Conservation (phyloP, 441 rosid species). For the Pelargonium myrrhifolium region DNA sequence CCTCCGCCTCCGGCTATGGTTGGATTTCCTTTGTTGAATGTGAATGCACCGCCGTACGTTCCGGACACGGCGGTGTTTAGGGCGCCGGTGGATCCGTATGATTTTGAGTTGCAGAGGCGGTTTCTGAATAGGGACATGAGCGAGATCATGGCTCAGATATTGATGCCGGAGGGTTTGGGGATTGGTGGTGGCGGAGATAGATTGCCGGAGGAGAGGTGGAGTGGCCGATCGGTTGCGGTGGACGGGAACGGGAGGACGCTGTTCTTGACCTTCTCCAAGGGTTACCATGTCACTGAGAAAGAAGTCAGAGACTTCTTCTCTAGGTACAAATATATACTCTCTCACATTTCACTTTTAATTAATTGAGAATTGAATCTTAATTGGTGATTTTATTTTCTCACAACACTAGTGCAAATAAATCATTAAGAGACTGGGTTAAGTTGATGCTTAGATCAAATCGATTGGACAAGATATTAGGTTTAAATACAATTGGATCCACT, state of each 20-base stretch:
- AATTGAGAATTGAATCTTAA: too few relatives aligned
- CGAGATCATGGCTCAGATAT: neutral
- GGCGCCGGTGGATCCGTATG: neutral
- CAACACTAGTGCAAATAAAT: too few relatives aligned
- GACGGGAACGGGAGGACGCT: neutral
- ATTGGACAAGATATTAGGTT: too few relatives aligned
- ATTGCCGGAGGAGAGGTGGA: neutral
- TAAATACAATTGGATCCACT: too few relatives aligned
- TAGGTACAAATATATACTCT: slow-evolving; percentile 1
- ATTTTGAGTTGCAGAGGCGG: neutral
- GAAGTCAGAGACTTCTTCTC: slow-evolving; percentile 11
- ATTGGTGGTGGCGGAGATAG: neutral
- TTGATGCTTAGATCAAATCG: too few relatives aligned
- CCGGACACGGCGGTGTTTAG: neutral
- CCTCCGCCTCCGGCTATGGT: neutral
- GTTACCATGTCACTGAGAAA: slow-evolving; percentile 8
- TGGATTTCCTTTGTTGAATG: neutral
- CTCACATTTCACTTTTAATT: too few relatives aligned
- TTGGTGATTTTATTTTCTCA: too few relatives aligned
- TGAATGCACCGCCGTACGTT: neutral
- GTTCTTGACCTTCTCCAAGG: slow-evolving; percentile 11
- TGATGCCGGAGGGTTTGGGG: neutral
- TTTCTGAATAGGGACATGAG: neutral
- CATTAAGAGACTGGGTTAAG: too few relatives aligned
- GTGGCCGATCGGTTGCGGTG: neutral